These are phyloP conservation scores for Wickerhamomyces silvicola DNA, from an alignment of 805 yeast genomes.

Conservation along the genomic window DNA sequence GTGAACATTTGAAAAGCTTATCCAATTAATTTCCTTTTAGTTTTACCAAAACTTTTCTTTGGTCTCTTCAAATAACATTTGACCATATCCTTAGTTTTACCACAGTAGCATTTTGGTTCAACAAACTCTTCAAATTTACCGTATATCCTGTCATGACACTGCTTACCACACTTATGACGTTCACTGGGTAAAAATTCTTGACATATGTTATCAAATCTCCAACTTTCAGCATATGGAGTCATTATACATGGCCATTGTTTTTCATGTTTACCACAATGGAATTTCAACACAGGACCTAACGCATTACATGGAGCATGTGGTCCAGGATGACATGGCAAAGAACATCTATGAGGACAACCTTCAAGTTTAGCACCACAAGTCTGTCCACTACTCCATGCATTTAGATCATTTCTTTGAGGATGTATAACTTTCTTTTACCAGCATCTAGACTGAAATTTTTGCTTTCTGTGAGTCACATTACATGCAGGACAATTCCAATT, in stretches of 20 bases:
- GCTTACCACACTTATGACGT: slow-evolving; percentile 52
- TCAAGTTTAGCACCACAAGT: slow-evolving; percentile 55
- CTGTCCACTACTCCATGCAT: slow-evolving; percentile 88
- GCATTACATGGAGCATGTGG: slow-evolving; percentile 81
- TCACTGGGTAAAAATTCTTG: slow-evolving; percentile 62
- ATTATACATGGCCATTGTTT: slow-evolving; percentile 67
- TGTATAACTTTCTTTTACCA: slow-evolving; percentile 83
- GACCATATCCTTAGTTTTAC: slow-evolving; percentile 38
- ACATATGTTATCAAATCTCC: slow-evolving; percentile 64
- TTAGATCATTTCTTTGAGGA: slow-evolving; percentile 51
- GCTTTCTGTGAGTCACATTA: slow-evolving; percentile 40
- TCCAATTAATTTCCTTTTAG: slow-evolving; percentile 33
- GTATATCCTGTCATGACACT: slow-evolving; percentile 80
- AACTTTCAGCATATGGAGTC: slow-evolving; percentile 61
- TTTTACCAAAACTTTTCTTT: slow-evolving; percentile 22
- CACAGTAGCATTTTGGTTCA: slow-evolving; percentile 67
- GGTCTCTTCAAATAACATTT: slow-evolving; percentile 40
- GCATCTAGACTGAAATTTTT: slow-evolving; percentile 59
- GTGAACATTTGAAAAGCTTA: slow-evolving; percentile 47
- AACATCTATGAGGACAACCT: slow-evolving; percentile 68
- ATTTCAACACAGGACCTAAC: slow-evolving; percentile 60
- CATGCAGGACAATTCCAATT: slow-evolving; percentile 88
- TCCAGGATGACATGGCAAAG: slow-evolving; percentile 81
- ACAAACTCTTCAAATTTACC: slow-evolving; percentile 57
- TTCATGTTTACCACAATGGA: slow-evolving; percentile 66